Evolutionary conservation across 1,139 yeast species (phyloP).

Genomic region (Yamadazyma diospyri): DNA sequence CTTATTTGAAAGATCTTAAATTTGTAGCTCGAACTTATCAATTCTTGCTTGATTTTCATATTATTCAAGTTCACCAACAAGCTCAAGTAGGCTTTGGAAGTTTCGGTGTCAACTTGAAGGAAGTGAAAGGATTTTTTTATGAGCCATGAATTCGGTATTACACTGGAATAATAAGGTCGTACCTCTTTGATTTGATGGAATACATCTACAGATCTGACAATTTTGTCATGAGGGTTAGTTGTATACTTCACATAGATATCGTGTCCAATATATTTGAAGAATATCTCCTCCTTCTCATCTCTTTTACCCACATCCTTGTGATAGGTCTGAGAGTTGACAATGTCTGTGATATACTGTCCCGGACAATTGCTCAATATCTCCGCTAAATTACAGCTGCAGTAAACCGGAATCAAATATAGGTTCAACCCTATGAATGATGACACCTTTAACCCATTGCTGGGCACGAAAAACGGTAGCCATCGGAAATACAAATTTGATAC

Average conservation of each 20-base stretch:
- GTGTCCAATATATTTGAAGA: constrained; percentile 4
- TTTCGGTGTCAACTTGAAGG: constrained; percentile 5
- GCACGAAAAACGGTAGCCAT: constrained; percentile 2
- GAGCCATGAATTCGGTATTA: constrained; percentile 9
- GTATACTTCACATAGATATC: constrained; percentile 5
- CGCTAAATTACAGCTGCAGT: neutral
- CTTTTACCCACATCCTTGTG: neutral
- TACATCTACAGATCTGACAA: constrained; percentile 24
- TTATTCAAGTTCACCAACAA: constrained; percentile 7
- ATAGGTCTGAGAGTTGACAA: neutral
- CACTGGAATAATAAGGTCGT: constrained; percentile 12
- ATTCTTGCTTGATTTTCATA: constrained; percentile 8
- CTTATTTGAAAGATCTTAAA: constrained; percentile 37
- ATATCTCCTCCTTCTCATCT: neutral
- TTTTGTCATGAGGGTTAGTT: constrained; percentile 7
- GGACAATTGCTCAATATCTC: neutral
- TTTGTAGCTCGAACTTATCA: constrained; percentile 13
- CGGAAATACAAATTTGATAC: constrained; percentile 1
- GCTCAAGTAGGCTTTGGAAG: constrained; percentile 6
- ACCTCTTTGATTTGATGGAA: constrained; percentile 19
- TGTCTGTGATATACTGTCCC: constrained; percentile 1
- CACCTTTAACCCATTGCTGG: constrained; percentile 1
- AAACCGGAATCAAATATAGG: constrained; percentile 1
- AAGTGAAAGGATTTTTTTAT: constrained; percentile 7
- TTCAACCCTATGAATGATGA: constrained; percentile 3